Evolutionary conservation across 139 green algal species (phyloP), one percentile per base, ranked within the genome.

Genomic region (Raphidocelis subcapitata): DNA sequence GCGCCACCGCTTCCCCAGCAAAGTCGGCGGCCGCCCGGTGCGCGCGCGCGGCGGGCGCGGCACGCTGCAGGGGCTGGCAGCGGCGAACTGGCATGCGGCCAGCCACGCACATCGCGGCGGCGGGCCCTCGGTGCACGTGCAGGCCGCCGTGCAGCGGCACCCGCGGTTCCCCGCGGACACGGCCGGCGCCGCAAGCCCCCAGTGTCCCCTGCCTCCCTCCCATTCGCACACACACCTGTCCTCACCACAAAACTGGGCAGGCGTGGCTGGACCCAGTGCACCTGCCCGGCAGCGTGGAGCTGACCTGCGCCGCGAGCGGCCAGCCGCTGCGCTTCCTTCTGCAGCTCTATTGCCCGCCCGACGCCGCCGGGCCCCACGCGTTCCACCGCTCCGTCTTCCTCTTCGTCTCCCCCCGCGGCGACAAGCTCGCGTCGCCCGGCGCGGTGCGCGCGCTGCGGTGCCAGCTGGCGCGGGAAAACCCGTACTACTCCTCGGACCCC

Each of bases 191-290:
- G n/a, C n/a, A n/a, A n/a, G n/a, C n/a, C n/a, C n/a, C n/a, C n/a
- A n/a, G n/a, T 37, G 29, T 65, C 56, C 2, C 16, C 29, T 20
- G n/a, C 56, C 26, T 5, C 26, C 26, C n/a, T 26, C 49, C 49
- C n/a, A 12, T 4, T 37, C 41, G 41, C 20, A 14, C 54, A 10
- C 23, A 61, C 3, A n/a, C n/a, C n/a, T n/a, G n/a, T n/a, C n/a
- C n/a, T n/a, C 14, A 44, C 49, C n/a, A 41, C 20, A 0, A 31
- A 8, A 61, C 16, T 56, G 0, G 66, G 79, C 73, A 89, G 82
- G 89, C 91, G 21, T 97, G 91, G 91, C 73, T 97, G 62, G 80
- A 97, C 73, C 90, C 90, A 0, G 29, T 92, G 32, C 72, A 85
- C 55, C 82, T 94, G 23, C 91, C 89, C n/a, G 74, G 56, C 3